Percentiles rank a stretch among this genome's conserved stretches.
phyloP scores from a whole-genome alignment of 1,139 yeast species.

The Saccharomyces hybrid region DNA sequence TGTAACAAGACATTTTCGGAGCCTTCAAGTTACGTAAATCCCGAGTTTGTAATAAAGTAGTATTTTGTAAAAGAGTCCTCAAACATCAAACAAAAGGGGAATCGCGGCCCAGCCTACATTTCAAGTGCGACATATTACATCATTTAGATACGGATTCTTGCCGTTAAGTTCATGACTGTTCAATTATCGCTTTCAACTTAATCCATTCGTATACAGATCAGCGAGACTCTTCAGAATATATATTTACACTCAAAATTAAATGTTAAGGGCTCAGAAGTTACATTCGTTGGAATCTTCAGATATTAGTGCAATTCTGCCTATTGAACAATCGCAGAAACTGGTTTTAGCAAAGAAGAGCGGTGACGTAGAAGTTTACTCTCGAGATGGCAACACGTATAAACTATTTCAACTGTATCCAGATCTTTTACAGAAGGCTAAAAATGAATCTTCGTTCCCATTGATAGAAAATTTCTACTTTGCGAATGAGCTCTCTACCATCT shows the following conservation, averaged over 20 bases:
- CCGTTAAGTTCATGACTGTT: neutral
- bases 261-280: constrained; percentile 18
- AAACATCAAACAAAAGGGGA: neutral
- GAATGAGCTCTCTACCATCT: constrained; percentile 23
- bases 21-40: neutral
- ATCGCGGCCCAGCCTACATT: neutral
- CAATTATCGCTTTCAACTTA: neutral
- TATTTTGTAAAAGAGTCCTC: neutral
- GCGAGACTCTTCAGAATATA: neutral
- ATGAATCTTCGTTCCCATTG: constrained; percentile 8
- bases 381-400: constrained; percentile 16
- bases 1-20: neutral
- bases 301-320: constrained; percentile 19
- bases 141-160: neutral
- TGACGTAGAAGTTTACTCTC: constrained; percentile 26
- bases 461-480: constrained; percentile 21
- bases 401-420: constrained; percentile 25
- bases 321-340: constrained; percentile 22
- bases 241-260: constrained; percentile 2
- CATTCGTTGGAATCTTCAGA: constrained; percentile 16
- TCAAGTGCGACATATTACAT: neutral
- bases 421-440: constrained; percentile 14
- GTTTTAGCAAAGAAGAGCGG: constrained; percentile 24
- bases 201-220: neutral
- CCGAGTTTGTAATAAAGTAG: neutral